Percentiles rank a stretch among this genome's conserved stretches.
Evolutionary conservation across 2,329 filamentous ascomycete species (phyloP).

Genomic region (Fusarium sp.): DNA sequence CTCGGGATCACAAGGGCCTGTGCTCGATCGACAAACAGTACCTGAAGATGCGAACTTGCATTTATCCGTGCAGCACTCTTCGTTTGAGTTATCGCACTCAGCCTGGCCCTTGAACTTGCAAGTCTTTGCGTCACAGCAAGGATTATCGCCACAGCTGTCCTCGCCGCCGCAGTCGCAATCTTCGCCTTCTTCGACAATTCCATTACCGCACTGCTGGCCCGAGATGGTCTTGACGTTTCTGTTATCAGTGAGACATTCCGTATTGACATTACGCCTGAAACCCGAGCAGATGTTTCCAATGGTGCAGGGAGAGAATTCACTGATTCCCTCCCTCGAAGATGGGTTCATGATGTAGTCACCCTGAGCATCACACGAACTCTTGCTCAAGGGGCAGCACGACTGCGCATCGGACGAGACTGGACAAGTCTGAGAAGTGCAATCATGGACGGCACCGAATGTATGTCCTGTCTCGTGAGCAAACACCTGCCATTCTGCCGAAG

Average conservation of each 20-base stretch:
- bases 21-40: conserved; percentile 82
- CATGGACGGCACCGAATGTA: conserved; percentile 95
- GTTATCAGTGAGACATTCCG: conserved; percentile 84
- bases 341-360: conserved; percentile 97
- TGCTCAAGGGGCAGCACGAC: conserved; percentile 82
- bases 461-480: conserved; percentile 95
- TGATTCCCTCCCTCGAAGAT: conserved; percentile 77
- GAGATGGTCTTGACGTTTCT: conserved; percentile 82
- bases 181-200: conserved; percentile 93
- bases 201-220: conserved; percentile 91
- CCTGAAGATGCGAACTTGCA: conserved; percentile 74
- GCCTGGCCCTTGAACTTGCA: conserved; percentile 83
- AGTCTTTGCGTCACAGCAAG: conserved; percentile 84
- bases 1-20: conserved; percentile 82
- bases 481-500: conserved; percentile 89
- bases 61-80: conserved; percentile 76
- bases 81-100: conserved; percentile 82
- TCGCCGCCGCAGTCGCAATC: conserved; percentile 94
- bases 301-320: conserved; percentile 84
- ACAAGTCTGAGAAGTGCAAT: conserved; percentile 80
- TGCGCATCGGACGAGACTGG: conserved; percentile 63
- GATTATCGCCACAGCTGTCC: conserved; percentile 74
- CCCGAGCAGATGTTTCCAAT: conserved; percentile 95
- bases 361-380: conserved; percentile 74
- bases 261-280: conserved; percentile 79